Base-by-base conservation (phyloP, 1,139 yeast genomes). In the Blastobotrys serpentis region DNA sequence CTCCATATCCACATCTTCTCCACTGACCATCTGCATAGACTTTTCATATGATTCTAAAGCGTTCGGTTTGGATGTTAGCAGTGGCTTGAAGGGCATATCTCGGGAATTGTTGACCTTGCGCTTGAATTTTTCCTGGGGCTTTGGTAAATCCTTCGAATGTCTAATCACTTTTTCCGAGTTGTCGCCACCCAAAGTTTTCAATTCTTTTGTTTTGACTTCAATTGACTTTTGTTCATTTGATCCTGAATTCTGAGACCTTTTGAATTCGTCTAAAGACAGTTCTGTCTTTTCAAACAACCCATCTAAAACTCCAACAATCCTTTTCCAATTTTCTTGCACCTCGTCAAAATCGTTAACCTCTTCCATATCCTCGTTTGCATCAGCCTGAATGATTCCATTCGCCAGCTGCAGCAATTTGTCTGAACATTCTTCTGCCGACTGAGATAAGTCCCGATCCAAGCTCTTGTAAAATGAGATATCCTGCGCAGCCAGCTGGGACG, bases 381-480 rank as follows among this genome's bases (percentile, higher is more conserved):
- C 46, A n/a, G 74, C 67, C 29, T 70, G 64, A 1, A 82, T 62
- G 18, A 88, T 59, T 16, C 68, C 70, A 61, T 83, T 83, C 44
- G 84, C 75, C 42, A 84, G 60, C 3, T 66, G 70, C 40, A 84
- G 65, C 13, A 89, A 60, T 26, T 72, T 66, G 4, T 61, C 57
- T 1, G 82, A 73, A 1, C 79, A 66, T 1, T 61, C 58, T 26
- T 76, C 75, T 19, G 82, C 70, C 16, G 74, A 63, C 1, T 58
- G 52, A 4, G 77, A 70, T 23, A 86, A 63, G 0, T 66, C 62
- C 1, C 72, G 60, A 60, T 88, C 95, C n/a, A 89, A 65, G 41
- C 89, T 79, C 48, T 76, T 76, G 67, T 82, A 80, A 60, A 90
- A 92, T 40, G 76, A 77, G 21, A 89, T 77, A 69, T 92, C 98